These are phyloP conservation scores for Rutstroemia sydowiana DNA, from an alignment of 2,329 filamentous ascomycete species.

Conservation along the genomic window DNA sequence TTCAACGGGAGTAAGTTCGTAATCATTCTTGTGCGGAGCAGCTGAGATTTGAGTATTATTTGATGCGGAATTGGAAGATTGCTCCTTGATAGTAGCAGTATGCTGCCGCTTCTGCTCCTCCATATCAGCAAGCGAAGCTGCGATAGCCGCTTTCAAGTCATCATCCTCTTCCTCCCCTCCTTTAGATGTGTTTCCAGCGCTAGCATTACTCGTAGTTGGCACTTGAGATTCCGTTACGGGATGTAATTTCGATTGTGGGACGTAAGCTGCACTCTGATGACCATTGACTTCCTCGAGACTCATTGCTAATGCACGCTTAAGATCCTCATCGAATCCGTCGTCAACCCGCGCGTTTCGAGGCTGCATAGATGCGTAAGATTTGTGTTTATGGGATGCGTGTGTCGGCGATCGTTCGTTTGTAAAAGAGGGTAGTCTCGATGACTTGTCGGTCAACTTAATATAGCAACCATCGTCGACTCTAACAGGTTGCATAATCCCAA, in stretches of 20 bases:
- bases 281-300: slow-evolving; percentile 87
- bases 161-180: slow-evolving; percentile 79
- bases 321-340: slow-evolving; percentile 86
- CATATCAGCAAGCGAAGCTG: slow-evolving; percentile 91
- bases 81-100: slow-evolving; percentile 73
- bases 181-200: slow-evolving; percentile 35
- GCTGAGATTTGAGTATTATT: slow-evolving; percentile 44
- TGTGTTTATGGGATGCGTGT: slow-evolving; percentile 51
- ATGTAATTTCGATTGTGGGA: slow-evolving; percentile 52
- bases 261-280: slow-evolving; percentile 62
- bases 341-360: slow-evolving; percentile 83
- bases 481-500: slow-evolving; percentile 86
- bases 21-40: slow-evolving; percentile 75
- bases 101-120: slow-evolving; percentile 95
- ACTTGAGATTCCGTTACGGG: slow-evolving; percentile 18
- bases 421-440: slow-evolving; percentile 36
- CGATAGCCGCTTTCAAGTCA: slow-evolving; percentile 89
- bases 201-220: slow-evolving; percentile 20
- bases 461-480: slow-evolving; percentile 96
- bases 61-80: slow-evolving; percentile 50
- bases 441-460: slow-evolving; percentile 75
- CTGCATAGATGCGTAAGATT: slow-evolving; percentile 65
- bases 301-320: slow-evolving; percentile 92
- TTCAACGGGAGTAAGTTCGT: slow-evolving; percentile 87
- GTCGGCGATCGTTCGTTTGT: slow-evolving; percentile 39